Conservation (phyloP, 2,329 filamentous ascomycete species). For the Alternaria gansuensis region DNA sequence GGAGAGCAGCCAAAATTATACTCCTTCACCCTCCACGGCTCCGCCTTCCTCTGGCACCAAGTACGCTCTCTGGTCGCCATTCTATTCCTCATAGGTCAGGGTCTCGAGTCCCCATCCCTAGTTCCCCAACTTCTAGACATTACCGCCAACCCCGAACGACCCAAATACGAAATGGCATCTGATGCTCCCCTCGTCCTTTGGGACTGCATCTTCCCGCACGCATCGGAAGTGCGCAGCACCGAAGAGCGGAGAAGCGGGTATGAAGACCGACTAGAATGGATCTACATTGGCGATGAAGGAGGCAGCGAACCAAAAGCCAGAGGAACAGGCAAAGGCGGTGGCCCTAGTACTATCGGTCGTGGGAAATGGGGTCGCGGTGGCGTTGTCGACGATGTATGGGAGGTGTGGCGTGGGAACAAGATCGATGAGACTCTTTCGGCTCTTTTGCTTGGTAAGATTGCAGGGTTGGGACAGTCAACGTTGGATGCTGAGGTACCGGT, state of each 20-base stretch:
- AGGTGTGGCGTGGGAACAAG: conserved; percentile 81
- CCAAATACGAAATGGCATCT: conserved; percentile 88
- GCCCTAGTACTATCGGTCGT: conserved; percentile 27
- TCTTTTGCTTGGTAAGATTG: conserved; percentile 72
- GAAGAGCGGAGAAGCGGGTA: conserved; percentile 54
- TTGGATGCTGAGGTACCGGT: conserved; percentile 28
- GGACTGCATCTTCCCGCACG: conserved; percentile 86
- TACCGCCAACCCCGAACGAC: conserved; percentile 73
- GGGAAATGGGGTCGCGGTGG: conserved; percentile 51
- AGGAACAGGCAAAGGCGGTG: conserved; percentile 26
- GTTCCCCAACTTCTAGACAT: conserved; percentile 80
- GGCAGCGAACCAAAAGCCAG: conserved; percentile 57
- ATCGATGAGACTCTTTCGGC: conserved; percentile 88
- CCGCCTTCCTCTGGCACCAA: conserved; percentile 97
- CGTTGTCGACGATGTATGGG: conserved; percentile 71
- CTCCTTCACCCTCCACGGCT: conserved; percentile 86
- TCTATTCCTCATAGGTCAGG: conserved; percentile 91
- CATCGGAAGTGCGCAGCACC: conserved; percentile 50
- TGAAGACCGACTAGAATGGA: conserved; percentile 75
- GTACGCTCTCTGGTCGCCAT: conserved; percentile 93
- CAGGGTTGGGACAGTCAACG: conserved; percentile 51
- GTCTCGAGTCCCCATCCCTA: conserved; percentile 78
- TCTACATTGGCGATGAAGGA: conserved; percentile 76
- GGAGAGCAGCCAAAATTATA: conserved; percentile 71
- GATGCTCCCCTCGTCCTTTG: conserved; percentile 92